Evolutionary conservation across 2,329 filamentous ascomycete species (phyloP).

Genomic region (Kalaharituber pfeilii): DNA sequence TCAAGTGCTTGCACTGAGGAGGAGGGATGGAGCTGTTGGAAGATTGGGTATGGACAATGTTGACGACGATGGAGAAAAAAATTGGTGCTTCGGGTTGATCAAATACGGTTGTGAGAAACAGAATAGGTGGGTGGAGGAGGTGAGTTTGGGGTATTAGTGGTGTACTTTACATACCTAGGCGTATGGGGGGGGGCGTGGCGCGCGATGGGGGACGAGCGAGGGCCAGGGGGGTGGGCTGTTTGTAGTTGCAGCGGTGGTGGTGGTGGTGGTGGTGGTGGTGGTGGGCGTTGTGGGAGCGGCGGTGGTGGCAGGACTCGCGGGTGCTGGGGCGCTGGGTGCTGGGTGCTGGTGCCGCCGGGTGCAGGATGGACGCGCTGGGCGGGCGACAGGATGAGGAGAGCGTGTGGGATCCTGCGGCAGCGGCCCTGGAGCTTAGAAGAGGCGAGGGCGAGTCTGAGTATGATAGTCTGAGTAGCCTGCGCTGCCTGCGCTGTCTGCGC

Average conservation of each 20-base stretch:
- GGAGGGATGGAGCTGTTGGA: neutral
- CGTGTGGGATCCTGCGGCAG: no score
- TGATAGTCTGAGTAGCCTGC: no score
- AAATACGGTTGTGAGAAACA: neutral
- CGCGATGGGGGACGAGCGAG: neutral
- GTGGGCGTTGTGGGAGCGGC: no score
- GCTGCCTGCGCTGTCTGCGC: no score
- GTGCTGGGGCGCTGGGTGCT: no score
- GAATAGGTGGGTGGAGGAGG: neutral
- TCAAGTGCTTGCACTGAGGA: neutral
- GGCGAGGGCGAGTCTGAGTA: no score
- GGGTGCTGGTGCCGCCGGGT: no score
- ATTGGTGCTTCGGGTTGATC: neutral
- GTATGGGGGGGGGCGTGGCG: neutral
- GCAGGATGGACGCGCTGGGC: no score
- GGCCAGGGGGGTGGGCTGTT: neutral
- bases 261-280: neutral
- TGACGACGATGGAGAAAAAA: neutral
- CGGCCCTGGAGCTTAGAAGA: no score
- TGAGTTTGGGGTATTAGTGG: neutral
- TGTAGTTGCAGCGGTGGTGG: neutral
- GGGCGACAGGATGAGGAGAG: no score
- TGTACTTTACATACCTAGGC: no score
- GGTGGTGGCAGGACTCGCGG: no score
- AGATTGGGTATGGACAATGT: neutral